Conservation (phyloP, 1,284 basidiomycete species). For the Fomitopsis betulina region DNA sequence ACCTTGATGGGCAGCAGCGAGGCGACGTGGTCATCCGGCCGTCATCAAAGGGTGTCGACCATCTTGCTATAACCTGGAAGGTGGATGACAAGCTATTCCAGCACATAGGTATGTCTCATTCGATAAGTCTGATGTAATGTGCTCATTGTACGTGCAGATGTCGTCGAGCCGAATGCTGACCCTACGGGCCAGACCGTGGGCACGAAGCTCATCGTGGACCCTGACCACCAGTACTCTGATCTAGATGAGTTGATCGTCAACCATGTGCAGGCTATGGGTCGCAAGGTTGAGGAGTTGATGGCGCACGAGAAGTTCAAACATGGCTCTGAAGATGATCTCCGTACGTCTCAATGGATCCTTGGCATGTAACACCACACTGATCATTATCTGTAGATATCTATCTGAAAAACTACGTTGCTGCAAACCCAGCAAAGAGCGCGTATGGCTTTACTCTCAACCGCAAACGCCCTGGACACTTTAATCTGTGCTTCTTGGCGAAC, state of each 20-base stretch:
- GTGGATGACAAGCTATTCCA: slow-evolving; percentile 96
- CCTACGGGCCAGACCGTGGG: slow-evolving; percentile 66
- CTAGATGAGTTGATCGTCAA: slow-evolving; percentile 97
- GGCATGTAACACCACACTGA: slow-evolving; percentile 1
- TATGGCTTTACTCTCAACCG: slow-evolving; percentile 96
- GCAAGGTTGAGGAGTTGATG: slow-evolving; percentile 94
- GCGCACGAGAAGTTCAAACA: slow-evolving; percentile 95
- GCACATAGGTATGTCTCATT: slow-evolving; percentile 71
- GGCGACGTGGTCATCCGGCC: slow-evolving; percentile 96
- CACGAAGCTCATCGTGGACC: slow-evolving; percentile 77
- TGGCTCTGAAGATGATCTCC: slow-evolving; percentile 83
- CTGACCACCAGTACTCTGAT: slow-evolving; percentile 86
- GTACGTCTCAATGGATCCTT: slow-evolving; percentile 45
- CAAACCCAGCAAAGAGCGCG: slow-evolving; percentile 91
- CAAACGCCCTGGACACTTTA: slow-evolving; percentile 90
- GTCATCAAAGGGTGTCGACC: slow-evolving; percentile 90
- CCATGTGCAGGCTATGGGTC: slow-evolving; percentile 92
- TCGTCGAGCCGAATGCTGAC: slow-evolving; percentile 81
- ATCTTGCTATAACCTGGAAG: slow-evolving; percentile 99
- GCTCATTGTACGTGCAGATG: slow-evolving; percentile 50
- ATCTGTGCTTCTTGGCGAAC: slow-evolving; percentile 90
- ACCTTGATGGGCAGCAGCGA: slow-evolving; percentile 85
- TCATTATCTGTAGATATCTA: slow-evolving; percentile 60
- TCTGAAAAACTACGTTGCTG: slow-evolving; percentile 86
- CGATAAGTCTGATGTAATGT: slow-evolving; percentile 2